Base-by-base conservation (phyloP, 1,139 yeast genomes). In the Yamadazyma membranifaciens region DNA sequence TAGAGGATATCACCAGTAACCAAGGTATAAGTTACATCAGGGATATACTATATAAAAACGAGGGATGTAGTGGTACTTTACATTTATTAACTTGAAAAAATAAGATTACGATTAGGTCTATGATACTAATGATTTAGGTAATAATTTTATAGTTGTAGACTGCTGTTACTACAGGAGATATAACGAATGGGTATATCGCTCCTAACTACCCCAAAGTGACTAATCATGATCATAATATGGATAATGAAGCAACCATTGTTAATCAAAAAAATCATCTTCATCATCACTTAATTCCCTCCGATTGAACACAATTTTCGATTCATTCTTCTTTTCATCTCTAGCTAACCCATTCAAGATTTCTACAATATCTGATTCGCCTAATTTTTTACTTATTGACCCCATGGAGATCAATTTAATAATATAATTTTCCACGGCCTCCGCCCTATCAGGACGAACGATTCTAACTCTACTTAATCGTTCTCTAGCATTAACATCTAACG, bases 381-480 rank as follows among this genome's bases (percentile, higher is more conserved):
- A 70, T 57, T 87, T 87, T 45, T 81, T 75, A 40, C 80, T 73
- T 34, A 91, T 69, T 45, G 85, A 87, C 1, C 98, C 98, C 54
- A 84, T 73, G 41, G 81, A 79, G n/a, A 83, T 87, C 60, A 91
- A 65, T 51, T 82, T 79, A 28, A 85, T 63, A 36, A 92, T 65
- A 55, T 91, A 80, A 48, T 83, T 82, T 57, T 92, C 98, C n/a
- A 91, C 97, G 5, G 87, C 87, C 37, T 78, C 76, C 1, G 96
- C 98, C 40, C 98, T 73, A 43, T 92, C 98, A 2, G 95, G 94
- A 55, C 92, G 78, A 33, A 92, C 98, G 56, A 92, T 78, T 34
- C 91, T 73, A 25, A 92, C 95, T 44, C 98, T 73, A 28, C 92
- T 80, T 41, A 92, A 73, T 48, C 98, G 74, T 60, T 92, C 98